These are phyloP conservation scores for Haplosporangium sp. DNA, from an alignment of 371 early-diverging fungal genomes.

Conservation along the genomic window DNA sequence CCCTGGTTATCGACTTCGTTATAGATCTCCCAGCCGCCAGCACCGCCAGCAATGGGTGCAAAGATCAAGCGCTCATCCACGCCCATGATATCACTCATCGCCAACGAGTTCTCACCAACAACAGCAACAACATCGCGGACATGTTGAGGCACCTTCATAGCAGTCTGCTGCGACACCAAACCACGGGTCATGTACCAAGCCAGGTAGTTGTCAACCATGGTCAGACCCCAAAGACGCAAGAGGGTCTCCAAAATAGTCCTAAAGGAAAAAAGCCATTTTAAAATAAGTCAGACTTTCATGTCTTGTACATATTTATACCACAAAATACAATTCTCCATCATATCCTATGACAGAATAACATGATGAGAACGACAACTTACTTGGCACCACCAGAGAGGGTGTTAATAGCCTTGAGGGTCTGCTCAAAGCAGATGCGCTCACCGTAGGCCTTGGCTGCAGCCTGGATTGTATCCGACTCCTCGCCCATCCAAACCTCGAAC, in stretches of 20 bases:
- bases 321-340: no score
- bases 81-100: slow-evolving; percentile 66
- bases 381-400: slow-evolving; percentile 45
- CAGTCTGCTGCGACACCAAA: slow-evolving; percentile 59
- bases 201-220: slow-evolving; percentile 60
- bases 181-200: slow-evolving; percentile 65
- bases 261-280: no score
- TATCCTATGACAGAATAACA: no score
- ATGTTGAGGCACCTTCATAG: slow-evolving; percentile 50
- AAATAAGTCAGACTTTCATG: no score
- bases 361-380: no score
- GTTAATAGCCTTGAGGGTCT: slow-evolving; percentile 54
- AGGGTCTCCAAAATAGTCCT: slow-evolving; percentile 55
- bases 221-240: slow-evolving; percentile 61
- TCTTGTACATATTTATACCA: no score
- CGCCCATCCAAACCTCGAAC: slow-evolving; percentile 80
- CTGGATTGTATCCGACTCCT: slow-evolving; percentile 76
- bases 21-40: slow-evolving; percentile 70
- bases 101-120: slow-evolving; percentile 60
- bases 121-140: slow-evolving; percentile 57
- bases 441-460: slow-evolving; percentile 69
- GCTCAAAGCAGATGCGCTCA: slow-evolving; percentile 71
- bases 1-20: slow-evolving; percentile 71
- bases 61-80: slow-evolving; percentile 65
- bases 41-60: slow-evolving; percentile 77